Percentiles rank a stretch among this genome's conserved stretches.
phyloP scores from a whole-genome alignment of 495 filamentous ascomycete genomes.

The Aspergillus asperescens region DNA sequence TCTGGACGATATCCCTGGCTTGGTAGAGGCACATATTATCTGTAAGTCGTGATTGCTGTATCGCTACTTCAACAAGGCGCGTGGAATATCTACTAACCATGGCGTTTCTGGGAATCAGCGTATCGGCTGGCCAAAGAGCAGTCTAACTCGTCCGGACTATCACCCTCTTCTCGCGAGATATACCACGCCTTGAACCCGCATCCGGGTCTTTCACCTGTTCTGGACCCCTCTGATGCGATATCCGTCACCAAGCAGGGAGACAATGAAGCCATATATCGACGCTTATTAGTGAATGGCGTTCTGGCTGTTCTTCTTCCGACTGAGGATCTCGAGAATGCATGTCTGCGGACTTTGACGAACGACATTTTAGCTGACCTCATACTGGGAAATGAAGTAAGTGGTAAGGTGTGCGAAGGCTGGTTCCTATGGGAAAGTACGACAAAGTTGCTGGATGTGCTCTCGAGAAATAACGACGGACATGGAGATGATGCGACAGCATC shows the following conservation, averaged over 20 bases:
- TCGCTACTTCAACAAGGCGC: neutral
- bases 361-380: slow-evolving; percentile 85
- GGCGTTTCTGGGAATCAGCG: slow-evolving; percentile 26
- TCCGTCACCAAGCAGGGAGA: slow-evolving; percentile 56
- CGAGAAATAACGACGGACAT: slow-evolving; percentile 20
- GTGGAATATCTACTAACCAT: neutral
- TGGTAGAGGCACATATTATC: slow-evolving; percentile 73
- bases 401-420: slow-evolving; percentile 76
- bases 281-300: slow-evolving; percentile 70
- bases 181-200: slow-evolving; percentile 83
- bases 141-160: slow-evolving; percentile 39
- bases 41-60: slow-evolving; percentile 48
- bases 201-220: slow-evolving; percentile 72
- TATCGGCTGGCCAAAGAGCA: slow-evolving; percentile 52
- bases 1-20: slow-evolving; percentile 81
- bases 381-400: slow-evolving; percentile 68
- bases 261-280: slow-evolving; percentile 76
- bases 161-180: slow-evolving; percentile 50
- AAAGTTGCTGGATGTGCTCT: slow-evolving; percentile 47
- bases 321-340: slow-evolving; percentile 84
- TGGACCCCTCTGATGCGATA: slow-evolving; percentile 46
- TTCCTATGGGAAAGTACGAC: slow-evolving; percentile 76
- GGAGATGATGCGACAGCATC: slow-evolving; percentile 22
- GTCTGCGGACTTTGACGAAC: slow-evolving; percentile 70
- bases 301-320: slow-evolving; percentile 81